Base-by-base conservation (phyloP, 768 basidiomycete species). In the Trametes cingulata region DNA sequence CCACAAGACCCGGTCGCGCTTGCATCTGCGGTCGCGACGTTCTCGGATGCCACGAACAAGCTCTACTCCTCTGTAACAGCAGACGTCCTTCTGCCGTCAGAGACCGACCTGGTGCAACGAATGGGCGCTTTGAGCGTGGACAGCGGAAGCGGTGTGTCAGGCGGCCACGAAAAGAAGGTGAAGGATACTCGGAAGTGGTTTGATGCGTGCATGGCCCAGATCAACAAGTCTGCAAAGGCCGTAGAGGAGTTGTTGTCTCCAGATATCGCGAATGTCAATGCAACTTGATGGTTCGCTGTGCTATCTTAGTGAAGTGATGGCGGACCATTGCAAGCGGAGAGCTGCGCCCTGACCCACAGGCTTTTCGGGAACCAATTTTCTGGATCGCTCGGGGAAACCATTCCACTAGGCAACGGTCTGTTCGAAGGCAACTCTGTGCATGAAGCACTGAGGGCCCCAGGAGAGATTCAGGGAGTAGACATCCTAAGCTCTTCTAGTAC, bases 161-260 rank as follows among this genome's bases (percentile, higher is more conserved):
- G 17, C 0, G 37, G 35, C 14, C 27, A 22, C 33, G 19, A 47
- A 10, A 47, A 61, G 43, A 72, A 72, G 52, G 70, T 66, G 53
- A 76, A 71, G 56, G 77, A 80, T 27, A 69, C 75, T 17, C 72
- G 71, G 55, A 84, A 78, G 66, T 90, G 90, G 87, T 87, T 87
- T 67, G 76, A 79, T 47, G 78, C 79, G 12, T 90, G 88, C 68
- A 82, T 89, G 65, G 75, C 78, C 50, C 87, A 90, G 68, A 79
- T 90, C 65, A 70, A 76, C 61, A 83, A 80, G 65, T 41, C 71
- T n/a, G 67, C 67, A 6, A 51, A 58, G 27, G 62, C 47, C 20
- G 48, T 68, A 29, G 41, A 47, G 12, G 61, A 67, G 7, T 20
- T 57, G 46, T 40, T 65, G 17, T 42, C 47, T 17, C 37, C 42